These are phyloP conservation scores for Rhododendron mucronatum DNA, from an alignment of 148 eudicot species.

Conservation along the genomic window DNA sequence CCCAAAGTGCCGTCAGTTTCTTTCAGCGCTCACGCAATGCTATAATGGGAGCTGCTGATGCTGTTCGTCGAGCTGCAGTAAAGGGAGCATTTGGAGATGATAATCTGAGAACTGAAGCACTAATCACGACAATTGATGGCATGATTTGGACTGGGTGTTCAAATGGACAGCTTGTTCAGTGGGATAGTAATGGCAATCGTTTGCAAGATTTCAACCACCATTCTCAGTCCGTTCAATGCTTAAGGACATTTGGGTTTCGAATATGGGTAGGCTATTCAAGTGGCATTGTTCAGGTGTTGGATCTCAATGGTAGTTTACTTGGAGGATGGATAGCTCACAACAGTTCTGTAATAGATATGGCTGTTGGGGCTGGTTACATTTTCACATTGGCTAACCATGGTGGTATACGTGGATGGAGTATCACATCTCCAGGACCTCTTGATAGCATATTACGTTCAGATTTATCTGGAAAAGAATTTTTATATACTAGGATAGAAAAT, in stretches of 20 bases:
- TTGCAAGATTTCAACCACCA: constrained; percentile 65
- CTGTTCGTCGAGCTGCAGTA: constrained; percentile 89
- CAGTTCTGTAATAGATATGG: constrained; percentile 62
- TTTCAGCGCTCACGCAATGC: constrained; percentile 96
- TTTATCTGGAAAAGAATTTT: constrained; percentile 67
- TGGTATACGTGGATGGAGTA: constrained; percentile 91
- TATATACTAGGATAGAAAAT: constrained; percentile 73
- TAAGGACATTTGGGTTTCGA: constrained; percentile 67
- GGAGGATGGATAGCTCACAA: constrained; percentile 81
- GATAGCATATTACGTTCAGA: constrained; percentile 65
- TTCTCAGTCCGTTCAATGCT: constrained; percentile 57
- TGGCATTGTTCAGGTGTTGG: constrained; percentile 70
- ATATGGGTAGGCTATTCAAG: constrained; percentile 90
- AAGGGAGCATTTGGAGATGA: constrained; percentile 89
- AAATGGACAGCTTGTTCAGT: constrained; percentile 80
- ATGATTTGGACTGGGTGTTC: constrained; percentile 81
- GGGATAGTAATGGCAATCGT: constrained; percentile 97
- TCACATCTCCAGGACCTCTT: constrained; percentile 79
- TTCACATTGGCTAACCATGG: constrained; percentile 88
- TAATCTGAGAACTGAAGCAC: constrained; percentile 67
- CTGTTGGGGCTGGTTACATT: constrained; percentile 64
- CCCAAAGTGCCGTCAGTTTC: constrained; percentile 59
- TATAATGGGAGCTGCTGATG: constrained; percentile 96
- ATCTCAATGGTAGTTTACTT: constrained; percentile 67
- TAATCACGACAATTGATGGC: constrained; percentile 61